Percentiles rank a stretch among this genome's conserved stretches.
Conservation (phyloP, 2,329 filamentous ascomycete species). For the Hymenoscyphus fructigenus region DNA sequence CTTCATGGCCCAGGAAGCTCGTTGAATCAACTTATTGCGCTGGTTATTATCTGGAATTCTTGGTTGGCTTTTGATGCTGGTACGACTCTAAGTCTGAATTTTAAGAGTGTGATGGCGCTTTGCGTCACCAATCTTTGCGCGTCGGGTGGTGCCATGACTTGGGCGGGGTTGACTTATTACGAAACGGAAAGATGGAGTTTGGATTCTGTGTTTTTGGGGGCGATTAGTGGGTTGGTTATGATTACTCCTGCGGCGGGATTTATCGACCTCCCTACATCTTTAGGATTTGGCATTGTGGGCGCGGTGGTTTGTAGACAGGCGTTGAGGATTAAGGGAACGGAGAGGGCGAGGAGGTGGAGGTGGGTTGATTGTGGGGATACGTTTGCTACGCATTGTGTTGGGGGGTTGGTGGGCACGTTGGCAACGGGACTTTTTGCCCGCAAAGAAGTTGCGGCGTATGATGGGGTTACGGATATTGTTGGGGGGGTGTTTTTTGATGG, state of each 20-base stretch:
- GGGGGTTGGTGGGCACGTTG: slow-evolving; percentile 50
- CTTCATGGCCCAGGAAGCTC: slow-evolving; percentile 73
- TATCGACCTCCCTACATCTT: slow-evolving; percentile 64
- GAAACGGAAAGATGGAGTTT: slow-evolving; percentile 91
- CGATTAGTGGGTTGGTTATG: slow-evolving; percentile 83
- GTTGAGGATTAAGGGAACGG: slow-evolving; percentile 52
- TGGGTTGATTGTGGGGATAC: slow-evolving; percentile 58
- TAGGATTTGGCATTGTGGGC: slow-evolving; percentile 58
- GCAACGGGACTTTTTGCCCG: slow-evolving; percentile 51
- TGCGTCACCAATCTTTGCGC: slow-evolving; percentile 87
- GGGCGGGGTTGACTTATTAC: slow-evolving; percentile 54
- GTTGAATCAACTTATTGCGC: slow-evolving; percentile 71
- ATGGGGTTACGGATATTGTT: slow-evolving; percentile 47
- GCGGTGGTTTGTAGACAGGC: slow-evolving; percentile 56
- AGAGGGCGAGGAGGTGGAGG: slow-evolving; percentile 44
- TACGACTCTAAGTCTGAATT: slow-evolving; percentile 74
- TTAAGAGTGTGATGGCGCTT: slow-evolving; percentile 86
- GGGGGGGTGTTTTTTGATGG: slow-evolving; percentile 55
- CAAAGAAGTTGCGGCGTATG: slow-evolving; percentile 49
- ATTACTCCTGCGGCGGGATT: slow-evolving; percentile 88
- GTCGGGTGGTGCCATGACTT: slow-evolving; percentile 43
- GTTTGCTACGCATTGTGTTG: slow-evolving; percentile 54
- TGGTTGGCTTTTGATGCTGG: slow-evolving; percentile 98
- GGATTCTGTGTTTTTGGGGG: slow-evolving; percentile 90
- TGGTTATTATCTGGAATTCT: slow-evolving; percentile 83